Conservation (phyloP, 352 stramenopile species). For the Pythium angustatum region DNA sequence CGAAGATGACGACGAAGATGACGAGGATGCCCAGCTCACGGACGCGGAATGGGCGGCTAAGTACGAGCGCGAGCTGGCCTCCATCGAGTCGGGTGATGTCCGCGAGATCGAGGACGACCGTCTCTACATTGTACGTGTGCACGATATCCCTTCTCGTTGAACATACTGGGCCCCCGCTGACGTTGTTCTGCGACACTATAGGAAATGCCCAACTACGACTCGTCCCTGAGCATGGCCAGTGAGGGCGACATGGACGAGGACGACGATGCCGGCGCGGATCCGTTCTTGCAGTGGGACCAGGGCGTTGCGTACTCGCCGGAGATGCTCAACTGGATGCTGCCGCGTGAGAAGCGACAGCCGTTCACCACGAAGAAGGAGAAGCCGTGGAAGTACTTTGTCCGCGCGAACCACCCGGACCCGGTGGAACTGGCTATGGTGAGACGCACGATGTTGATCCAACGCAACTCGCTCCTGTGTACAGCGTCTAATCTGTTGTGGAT, state of each 20-base stretch:
- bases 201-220: conserved; percentile 73
- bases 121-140: conserved; percentile 56
- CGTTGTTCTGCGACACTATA: conserved; percentile 13
- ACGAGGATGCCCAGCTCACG: conserved; percentile 47
- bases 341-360: conserved; percentile 57
- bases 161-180: no score
- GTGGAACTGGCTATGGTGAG: conserved; percentile 73
- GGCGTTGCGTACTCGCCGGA: conserved; percentile 66
- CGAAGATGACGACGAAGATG: conserved; percentile 40
- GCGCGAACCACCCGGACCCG: conserved; percentile 68
- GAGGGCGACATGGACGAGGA: conserved; percentile 46
- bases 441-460: neutral
- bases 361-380: conserved; percentile 60
- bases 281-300: conserved; percentile 54
- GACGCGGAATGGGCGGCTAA: conserved; percentile 63
- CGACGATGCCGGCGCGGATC: conserved; percentile 35
- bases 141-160: neutral
- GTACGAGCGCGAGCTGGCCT: conserved; percentile 65
- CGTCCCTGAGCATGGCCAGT: conserved; percentile 52
- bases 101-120: conserved; percentile 58
- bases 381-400: conserved; percentile 80
- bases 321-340: conserved; percentile 87
- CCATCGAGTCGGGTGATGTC: conserved; percentile 44
- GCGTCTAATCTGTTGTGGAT: neutral
- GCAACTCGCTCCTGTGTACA: no score